phyloP scores from a whole-genome alignment of 2,329 filamentous ascomycete genomes.

The Monosporascus sp. region DNA sequence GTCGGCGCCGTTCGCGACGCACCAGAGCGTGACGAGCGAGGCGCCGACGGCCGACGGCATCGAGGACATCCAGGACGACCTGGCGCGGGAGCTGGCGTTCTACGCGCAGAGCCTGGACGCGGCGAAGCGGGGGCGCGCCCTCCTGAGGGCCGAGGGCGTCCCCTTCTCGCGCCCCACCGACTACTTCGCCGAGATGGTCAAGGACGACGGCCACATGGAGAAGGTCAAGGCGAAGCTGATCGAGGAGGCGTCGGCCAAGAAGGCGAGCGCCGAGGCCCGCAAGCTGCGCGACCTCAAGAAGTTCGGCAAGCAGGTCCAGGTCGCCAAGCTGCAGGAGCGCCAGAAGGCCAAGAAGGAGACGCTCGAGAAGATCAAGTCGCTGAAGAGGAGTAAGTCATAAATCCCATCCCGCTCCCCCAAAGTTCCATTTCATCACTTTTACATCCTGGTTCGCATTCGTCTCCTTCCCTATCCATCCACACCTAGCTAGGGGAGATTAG shows the following conservation, averaged over 20 bases:
- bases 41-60: conserved; percentile 63
- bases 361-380: conserved; percentile 86
- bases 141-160: conserved; percentile 75
- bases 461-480: no score
- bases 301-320: conserved; percentile 97
- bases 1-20: conserved; percentile 71
- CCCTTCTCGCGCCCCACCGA: conserved; percentile 86
- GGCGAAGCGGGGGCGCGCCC: conserved; percentile 64
- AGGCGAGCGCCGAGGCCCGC: conserved; percentile 84
- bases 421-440: not conserved
- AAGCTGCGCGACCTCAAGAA: conserved; percentile 96
- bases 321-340: conserved; percentile 91
- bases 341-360: conserved; percentile 89
- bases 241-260: conserved; percentile 87
- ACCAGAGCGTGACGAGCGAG: conserved; percentile 69
- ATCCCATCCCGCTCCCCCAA: not conserved
- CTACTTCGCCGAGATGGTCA: conserved; percentile 99
- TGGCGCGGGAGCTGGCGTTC: conserved; percentile 87
- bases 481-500: no score
- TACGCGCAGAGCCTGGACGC: conserved; percentile 84
- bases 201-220: conserved; percentile 97
- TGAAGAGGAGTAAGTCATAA: conserved; percentile 84
- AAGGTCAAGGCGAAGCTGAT: conserved; percentile 91
- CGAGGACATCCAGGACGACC: conserved; percentile 81
- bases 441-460: no score